Percentiles rank a stretch among this genome's conserved stretches.
Conservation (phyloP, 352 stramenopile genomes). For the Elongisporangium anandrum region DNA sequence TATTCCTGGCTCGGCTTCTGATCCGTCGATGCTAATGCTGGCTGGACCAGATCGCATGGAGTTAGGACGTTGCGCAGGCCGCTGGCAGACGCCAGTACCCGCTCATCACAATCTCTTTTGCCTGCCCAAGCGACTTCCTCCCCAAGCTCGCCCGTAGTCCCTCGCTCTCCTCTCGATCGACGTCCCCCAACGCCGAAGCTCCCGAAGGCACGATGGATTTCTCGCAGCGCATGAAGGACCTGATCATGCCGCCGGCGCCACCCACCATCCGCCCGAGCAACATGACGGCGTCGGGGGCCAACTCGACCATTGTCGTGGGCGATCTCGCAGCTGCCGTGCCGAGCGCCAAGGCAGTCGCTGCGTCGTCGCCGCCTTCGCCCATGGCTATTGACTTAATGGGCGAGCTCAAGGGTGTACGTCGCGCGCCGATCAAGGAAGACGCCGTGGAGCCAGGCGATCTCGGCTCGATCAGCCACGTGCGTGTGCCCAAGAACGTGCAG, state of each 20-base stretch:
- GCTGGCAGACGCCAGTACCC: too few relatives aligned
- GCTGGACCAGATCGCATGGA: background rate
- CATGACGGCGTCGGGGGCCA: conserved; percentile 16
- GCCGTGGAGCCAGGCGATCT: conserved; percentile 67
- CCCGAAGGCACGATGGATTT: conserved; percentile 50
- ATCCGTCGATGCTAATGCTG: background rate
- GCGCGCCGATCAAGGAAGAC: conserved; percentile 74
- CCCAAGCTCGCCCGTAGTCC: background rate
- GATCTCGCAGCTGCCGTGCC: conserved; percentile 5
- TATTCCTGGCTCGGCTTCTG: background rate
- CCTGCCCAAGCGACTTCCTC: conserved; percentile 17
- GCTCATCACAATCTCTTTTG: conserved; percentile 16
- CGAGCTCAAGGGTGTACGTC: conserved; percentile 61
- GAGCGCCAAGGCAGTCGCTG: background rate
- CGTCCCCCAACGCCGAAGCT: background rate
- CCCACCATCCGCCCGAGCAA: conserved; percentile 46
- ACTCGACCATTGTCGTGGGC: conserved; percentile 22
- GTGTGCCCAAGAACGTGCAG: conserved; percentile 70
- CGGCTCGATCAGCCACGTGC: conserved; percentile 32
- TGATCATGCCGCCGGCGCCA: conserved; percentile 47
- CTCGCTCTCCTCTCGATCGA: background rate
- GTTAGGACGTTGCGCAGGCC: background rate
- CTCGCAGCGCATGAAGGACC: conserved; percentile 69
- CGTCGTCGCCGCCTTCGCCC: conserved; percentile 12
- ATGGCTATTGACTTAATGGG: conserved; percentile 34